Percentiles rank a stretch among this genome's conserved stretches.
Conservation (phyloP, 768 basidiomycete genomes). For the Panaeolus papilionaceus region DNA sequence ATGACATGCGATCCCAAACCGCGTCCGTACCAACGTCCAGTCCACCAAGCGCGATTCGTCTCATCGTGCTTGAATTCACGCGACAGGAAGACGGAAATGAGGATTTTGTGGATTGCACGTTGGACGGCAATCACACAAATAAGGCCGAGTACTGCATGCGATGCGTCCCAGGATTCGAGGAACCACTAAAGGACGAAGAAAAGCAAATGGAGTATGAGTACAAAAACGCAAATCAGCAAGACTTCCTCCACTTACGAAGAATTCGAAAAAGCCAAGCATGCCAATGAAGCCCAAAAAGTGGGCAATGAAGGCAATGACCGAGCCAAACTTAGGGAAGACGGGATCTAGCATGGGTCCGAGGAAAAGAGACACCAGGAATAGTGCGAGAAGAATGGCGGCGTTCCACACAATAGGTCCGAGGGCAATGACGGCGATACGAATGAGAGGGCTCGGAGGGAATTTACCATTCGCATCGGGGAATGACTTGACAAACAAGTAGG, state of each 20-base stretch:
- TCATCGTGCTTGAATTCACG: slow-evolving; percentile 99
- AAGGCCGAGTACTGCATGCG: slow-evolving; percentile 92
- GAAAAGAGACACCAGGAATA: slow-evolving; percentile 92
- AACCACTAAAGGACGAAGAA: slow-evolving; percentile 69
- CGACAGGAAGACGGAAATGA: slow-evolving; percentile 93
- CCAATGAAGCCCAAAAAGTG: slow-evolving; percentile 85
- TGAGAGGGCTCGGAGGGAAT: slow-evolving; percentile 80
- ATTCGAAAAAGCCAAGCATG: slow-evolving; percentile 94
- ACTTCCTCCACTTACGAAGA: slow-evolving; percentile 67
- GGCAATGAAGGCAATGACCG: slow-evolving; percentile 89
- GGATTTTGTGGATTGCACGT: slow-evolving; percentile 89
- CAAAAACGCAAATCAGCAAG: slow-evolving; percentile 8
- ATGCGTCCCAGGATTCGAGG: slow-evolving; percentile 89
- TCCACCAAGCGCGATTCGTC: slow-evolving; percentile 99
- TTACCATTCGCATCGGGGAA: slow-evolving; percentile 70
- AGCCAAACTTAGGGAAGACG: slow-evolving; percentile 88
- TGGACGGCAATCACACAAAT: slow-evolving; percentile 93
- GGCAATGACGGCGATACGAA: slow-evolving; percentile 92
- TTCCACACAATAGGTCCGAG: slow-evolving; percentile 97
- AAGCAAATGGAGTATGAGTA: slow-evolving; percentile 27
- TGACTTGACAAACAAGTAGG: slow-evolving; percentile 93
- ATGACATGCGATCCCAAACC: slow-evolving; percentile 90
- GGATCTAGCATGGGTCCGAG: slow-evolving; percentile 90
- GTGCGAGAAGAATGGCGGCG: slow-evolving; percentile 80
- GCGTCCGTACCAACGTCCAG: slow-evolving; percentile 95